Evolutionary conservation across 2,329 filamentous ascomycete genomes (phyloP), one percentile per base, ranked within the genome.

Genomic region (Phialophora verrucosa): DNA sequence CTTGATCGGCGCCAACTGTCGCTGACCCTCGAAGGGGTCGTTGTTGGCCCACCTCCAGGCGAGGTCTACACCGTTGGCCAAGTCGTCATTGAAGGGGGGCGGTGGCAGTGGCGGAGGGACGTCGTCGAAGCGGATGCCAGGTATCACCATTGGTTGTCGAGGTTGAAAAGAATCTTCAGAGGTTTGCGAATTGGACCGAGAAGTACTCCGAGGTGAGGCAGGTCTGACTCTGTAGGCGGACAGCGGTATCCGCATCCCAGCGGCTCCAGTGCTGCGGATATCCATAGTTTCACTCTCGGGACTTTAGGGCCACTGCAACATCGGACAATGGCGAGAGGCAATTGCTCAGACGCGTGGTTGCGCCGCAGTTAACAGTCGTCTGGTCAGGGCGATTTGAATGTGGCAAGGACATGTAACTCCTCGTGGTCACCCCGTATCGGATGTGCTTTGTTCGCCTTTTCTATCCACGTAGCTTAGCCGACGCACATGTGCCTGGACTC

Each of bases 81-180:
- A 78, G 67, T 87, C 84, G 70, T 82, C 80, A 66, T 90, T 83
- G 74, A 83, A 79, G 76, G 82, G 83, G 60, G 88, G 85, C 65
- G 88, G 88, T 72, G 88, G 88, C 73, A 90, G 81, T 58, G 88
- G 87, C 69, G 88, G 88, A 65, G 88, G 88, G 59, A 82, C 80
- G 51, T 78, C 74, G 65, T 78, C 75, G 61, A 73, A 74, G 73
- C 83, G 82, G 66, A 83, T 81, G 74, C 84, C 82, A 58, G 86
- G 87, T 75, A 91, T 90, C 67, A 87, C 81, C 86, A 90, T 87
- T 71, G 86, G 84, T 69, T 83, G 82, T 68, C 81, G 80, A 50
- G 81, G 58, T n/a, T 44, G 67, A 55, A 79, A 74, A 58, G 76
- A 76, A 67, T 79, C 78, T 50, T 82, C 77, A 63, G 79, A 76